Base-by-base conservation (phyloP, 768 basidiomycete species). In the Suillus hirtellus region DNA sequence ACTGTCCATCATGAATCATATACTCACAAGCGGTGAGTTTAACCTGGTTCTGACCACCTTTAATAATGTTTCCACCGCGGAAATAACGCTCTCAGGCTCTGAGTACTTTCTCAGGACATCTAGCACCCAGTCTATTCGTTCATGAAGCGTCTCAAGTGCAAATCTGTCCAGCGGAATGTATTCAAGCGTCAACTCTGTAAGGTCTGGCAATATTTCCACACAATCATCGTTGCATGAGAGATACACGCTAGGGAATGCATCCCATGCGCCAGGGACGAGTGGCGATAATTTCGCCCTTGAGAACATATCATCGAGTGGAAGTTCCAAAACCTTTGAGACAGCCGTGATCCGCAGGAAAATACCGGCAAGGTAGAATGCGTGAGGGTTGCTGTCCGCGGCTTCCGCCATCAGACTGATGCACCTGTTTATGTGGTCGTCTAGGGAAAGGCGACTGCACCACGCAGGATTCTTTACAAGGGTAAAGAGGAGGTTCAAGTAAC, bases 81-180 rank as follows among this genome's bases (percentile, higher is more conserved):
- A 58, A 58, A 58, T 58, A 27, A 42, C 27, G 11, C 27, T 43
- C 40, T 58, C 40, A 19, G 56, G 40, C 27, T 58, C 56, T 8
- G 56, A 58, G 11, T 58, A 58, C 40, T 58, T 58, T 58, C 56
- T 58, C 56, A 58, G 56, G 40, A 42, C 17, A 58, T 58, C 56
- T 19, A 58, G 56, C 24, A 31, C 56, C 56, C 56, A 58, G 40
- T 58, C 40, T 27, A 58, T 58, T 40, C 56, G 38, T 11, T 58
- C 56, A 11, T 58, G 38, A 58, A 58, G 56, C 17, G 17, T 31
- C 17, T 43, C 40, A 3, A 58, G 56, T 19, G 56, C 17, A 27
- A 58, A 19, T 40, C 24, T 58, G 56, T 58, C 56, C 27, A 43
- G 27, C 37, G 56, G 56, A 17, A 58, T 40, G 27, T 58, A 31